These are phyloP conservation scores for Fusarium penzigii DNA, from an alignment of 2,329 filamentous ascomycete genomes.

Conservation along the genomic window DNA sequence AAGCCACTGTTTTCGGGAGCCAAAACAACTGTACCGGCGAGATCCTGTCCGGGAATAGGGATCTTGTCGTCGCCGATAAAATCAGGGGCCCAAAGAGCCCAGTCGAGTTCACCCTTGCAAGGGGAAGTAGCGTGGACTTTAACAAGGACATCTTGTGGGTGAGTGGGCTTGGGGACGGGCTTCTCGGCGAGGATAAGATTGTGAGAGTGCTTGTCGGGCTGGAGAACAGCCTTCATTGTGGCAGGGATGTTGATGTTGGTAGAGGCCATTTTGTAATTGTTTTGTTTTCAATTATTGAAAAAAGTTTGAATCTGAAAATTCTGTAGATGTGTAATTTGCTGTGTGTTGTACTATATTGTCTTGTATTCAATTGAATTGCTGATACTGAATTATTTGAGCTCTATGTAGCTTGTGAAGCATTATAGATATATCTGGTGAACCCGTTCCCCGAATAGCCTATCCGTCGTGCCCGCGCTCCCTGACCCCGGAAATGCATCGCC, in stretches of 20 bases:
- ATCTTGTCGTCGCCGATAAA: conserved; percentile 22
- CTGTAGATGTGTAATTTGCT: too few relatives aligned
- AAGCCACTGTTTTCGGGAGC: conserved; percentile 28
- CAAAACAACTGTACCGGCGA: conserved; percentile 38
- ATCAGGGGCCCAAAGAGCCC: conserved; percentile 26
- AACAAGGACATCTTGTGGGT: conserved; percentile 32
- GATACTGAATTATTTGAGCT: too few relatives aligned
- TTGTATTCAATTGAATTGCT: too few relatives aligned
- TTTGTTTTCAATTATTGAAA: neutral
- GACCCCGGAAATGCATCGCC: too few relatives aligned
- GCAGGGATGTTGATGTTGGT: neutral
- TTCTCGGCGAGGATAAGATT: conserved; percentile 10
- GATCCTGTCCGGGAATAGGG: conserved; percentile 38
- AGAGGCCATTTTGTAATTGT: conserved; percentile 2
- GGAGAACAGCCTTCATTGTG: conserved; percentile 16
- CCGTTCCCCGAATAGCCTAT: too few relatives aligned
- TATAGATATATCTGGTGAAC: too few relatives aligned
- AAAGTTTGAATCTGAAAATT: neutral
- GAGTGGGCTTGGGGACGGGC: conserved; percentile 17
- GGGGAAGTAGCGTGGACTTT: conserved; percentile 35
- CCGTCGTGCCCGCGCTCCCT: too few relatives aligned
- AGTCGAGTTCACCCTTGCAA: conserved; percentile 35
- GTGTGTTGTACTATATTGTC: too few relatives aligned
- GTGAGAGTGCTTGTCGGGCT: conserved; percentile 16
- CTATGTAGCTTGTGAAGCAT: too few relatives aligned